Evolutionary conservation across 257 asterid genomes (phyloP).

Genomic region (Nicotiana sylvestris): DNA sequence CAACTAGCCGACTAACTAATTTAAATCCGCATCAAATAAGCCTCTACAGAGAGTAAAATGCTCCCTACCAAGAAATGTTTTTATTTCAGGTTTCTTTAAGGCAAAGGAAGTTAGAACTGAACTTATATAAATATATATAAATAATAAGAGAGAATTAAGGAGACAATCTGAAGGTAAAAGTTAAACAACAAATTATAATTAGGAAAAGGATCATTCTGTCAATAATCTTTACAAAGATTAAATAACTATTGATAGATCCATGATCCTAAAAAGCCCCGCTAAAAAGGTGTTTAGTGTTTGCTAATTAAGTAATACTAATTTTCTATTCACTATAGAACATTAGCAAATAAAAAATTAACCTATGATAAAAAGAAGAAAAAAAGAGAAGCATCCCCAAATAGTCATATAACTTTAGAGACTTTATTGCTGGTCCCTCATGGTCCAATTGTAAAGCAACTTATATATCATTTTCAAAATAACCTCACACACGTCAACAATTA

Average conservation of each 20-base stretch:
- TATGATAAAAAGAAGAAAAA: background rate
- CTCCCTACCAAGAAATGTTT: too few relatives aligned
- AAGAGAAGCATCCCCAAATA: background rate
- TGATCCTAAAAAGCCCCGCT: background rate
- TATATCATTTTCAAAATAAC: background rate
- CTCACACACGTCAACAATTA: background rate
- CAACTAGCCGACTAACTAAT: too few relatives aligned
- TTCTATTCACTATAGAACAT: background rate
- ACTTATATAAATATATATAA: background rate
- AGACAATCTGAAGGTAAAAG: background rate
- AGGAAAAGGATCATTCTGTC: background rate
- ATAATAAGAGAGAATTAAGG: background rate
- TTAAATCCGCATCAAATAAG: too few relatives aligned
- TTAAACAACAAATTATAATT: background rate
- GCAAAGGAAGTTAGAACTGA: background rate
- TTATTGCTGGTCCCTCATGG: conserved; percentile 8
- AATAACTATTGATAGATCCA: background rate
- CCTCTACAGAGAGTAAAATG: too few relatives aligned
- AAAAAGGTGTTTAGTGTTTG: background rate
- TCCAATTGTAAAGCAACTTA: background rate
- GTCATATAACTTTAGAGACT: background rate
- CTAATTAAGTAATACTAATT: background rate
- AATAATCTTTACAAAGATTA: background rate
- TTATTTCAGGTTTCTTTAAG: too few relatives aligned
- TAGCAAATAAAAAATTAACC: background rate